Evolutionary conservation across 768 basidiomycete genomes (phyloP).

Genomic region (Rhizopogon rudus): DNA sequence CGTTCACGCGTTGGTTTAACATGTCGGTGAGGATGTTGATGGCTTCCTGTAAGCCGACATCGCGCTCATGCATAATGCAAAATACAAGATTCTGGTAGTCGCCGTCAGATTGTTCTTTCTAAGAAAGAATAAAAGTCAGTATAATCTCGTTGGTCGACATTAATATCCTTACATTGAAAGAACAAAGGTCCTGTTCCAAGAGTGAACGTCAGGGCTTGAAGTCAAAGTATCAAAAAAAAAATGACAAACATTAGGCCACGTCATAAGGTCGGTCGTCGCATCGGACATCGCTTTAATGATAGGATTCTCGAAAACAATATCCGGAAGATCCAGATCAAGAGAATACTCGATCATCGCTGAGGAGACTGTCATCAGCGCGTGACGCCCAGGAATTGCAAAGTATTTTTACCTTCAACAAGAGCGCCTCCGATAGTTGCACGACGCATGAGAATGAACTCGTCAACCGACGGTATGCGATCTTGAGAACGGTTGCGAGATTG

Average conservation of each 20-base stretch:
- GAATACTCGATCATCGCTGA: constrained; percentile 33
- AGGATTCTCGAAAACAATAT: constrained; percentile 30
- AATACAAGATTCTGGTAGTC: constrained; percentile 37
- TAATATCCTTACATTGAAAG: constrained; percentile 23
- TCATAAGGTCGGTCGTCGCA: constrained; percentile 37
- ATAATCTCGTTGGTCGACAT: constrained; percentile 1
- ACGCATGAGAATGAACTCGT: constrained; percentile 34
- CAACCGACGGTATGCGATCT: constrained; percentile 31
- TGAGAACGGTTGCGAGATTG: constrained; percentile 31
- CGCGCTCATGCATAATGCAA: constrained; percentile 32
- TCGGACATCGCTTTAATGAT: constrained; percentile 32
- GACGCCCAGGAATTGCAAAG: not conserved
- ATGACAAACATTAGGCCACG: constrained; percentile 34
- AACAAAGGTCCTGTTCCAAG: constrained; percentile 20
- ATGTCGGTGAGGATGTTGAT: constrained; percentile 34
- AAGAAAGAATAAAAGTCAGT: constrained; percentile 6
- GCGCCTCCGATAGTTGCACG: constrained; percentile 32
- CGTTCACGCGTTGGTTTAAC: constrained; percentile 29
- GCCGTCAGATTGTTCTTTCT: constrained; percentile 36
- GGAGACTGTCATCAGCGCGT: constrained; percentile 2
- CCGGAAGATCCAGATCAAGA: constrained; percentile 31
- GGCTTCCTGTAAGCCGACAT: constrained; percentile 27
- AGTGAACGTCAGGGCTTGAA: constrained; percentile 8
- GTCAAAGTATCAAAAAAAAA: not conserved
- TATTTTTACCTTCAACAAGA: constrained; percentile 31